A percentile compares a stretch with the other conserved stretches of the same genome.
These are phyloP conservation scores for Cupressus sempervirens DNA, from an alignment of 75 land plant species.

Conservation along the genomic window DNA sequence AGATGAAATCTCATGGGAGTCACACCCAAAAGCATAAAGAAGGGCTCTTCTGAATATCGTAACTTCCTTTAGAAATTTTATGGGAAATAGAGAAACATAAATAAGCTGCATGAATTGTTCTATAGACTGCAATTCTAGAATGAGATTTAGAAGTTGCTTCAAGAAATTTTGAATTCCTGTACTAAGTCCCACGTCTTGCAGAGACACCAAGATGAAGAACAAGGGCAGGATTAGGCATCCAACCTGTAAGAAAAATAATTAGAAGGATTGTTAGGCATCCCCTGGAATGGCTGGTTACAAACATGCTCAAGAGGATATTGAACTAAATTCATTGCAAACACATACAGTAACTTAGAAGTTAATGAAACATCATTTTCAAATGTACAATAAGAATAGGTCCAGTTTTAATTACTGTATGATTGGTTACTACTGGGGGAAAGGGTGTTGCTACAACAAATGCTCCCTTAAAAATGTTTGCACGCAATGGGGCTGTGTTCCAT, in stretches of 20 bases:
- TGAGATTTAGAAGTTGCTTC: too few relatives aligned
- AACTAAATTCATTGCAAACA: neutral
- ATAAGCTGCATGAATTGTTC: too few relatives aligned
- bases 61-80: too few relatives aligned
- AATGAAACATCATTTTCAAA: neutral
- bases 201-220: conserved; percentile 64
- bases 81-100: too few relatives aligned
- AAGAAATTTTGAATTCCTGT: too few relatives aligned
- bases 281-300: conserved; percentile 63
- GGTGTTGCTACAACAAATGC: conserved; percentile 9
- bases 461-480: conserved; percentile 25
- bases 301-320: conserved; percentile 13
- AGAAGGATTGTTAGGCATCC: conserved; percentile 45
- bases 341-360: neutral
- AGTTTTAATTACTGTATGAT: conserved; percentile 19
- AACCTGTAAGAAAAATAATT: conserved; percentile 69
- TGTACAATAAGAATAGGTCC: neutral
- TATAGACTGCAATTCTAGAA: too few relatives aligned
- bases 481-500: conserved; percentile 35
- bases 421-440: conserved; percentile 23
- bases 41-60: too few relatives aligned
- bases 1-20: too few relatives aligned
- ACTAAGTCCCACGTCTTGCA: conserved; percentile 56
- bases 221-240: conserved; percentile 76
- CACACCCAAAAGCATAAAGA: too few relatives aligned